A percentile compares a stretch with the other conserved stretches of the same genome.
These are phyloP conservation scores for Nepenthes gracilis DNA, from an alignment of 148 eudicot genomes.

Conservation along the genomic window DNA sequence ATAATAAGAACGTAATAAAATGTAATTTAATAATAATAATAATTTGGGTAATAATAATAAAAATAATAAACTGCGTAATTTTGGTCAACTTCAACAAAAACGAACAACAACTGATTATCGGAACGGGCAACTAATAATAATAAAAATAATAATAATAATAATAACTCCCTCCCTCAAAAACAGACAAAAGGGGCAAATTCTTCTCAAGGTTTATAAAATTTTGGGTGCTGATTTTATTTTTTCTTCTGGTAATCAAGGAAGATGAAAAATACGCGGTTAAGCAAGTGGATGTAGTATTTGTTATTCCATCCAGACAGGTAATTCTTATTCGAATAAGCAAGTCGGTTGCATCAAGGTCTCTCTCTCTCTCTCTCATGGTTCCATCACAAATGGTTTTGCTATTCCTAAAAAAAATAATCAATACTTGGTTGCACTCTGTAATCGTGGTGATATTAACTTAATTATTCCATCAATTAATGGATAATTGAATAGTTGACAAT, in stretches of 20 bases:
- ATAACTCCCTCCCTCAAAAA: conserved; percentile 43
- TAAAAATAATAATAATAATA: too few species aligned
- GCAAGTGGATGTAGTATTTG: conserved; percentile 79
- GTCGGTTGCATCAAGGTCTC: conserved; percentile 66
- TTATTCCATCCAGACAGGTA: conserved; percentile 42
- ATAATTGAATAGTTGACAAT: too few species aligned
- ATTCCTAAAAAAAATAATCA: too few species aligned
- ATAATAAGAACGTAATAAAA: too few species aligned
- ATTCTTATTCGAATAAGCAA: conserved; percentile 41
- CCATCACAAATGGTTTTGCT: not conserved
- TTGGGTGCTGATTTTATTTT: not conserved
- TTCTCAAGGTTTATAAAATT: conserved; percentile 68
- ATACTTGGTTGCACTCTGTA: too few species aligned
- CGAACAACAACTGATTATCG: conserved; percentile 57
- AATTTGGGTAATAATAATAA: too few species aligned
- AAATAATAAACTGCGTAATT: too few species aligned
- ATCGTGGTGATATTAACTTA: too few species aligned
- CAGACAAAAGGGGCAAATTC: conserved; percentile 31
- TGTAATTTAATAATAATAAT: too few species aligned
- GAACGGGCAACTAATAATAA: conserved; percentile 65
- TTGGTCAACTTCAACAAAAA: too few species aligned
- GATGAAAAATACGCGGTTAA: conserved; percentile 59
- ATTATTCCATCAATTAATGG: too few species aligned
- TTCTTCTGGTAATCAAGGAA: conserved; percentile 26
- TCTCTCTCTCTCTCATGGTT: not conserved